Base-by-base conservation (phyloP, 2,329 filamentous ascomycete genomes). In the Claviceps digitariae region DNA sequence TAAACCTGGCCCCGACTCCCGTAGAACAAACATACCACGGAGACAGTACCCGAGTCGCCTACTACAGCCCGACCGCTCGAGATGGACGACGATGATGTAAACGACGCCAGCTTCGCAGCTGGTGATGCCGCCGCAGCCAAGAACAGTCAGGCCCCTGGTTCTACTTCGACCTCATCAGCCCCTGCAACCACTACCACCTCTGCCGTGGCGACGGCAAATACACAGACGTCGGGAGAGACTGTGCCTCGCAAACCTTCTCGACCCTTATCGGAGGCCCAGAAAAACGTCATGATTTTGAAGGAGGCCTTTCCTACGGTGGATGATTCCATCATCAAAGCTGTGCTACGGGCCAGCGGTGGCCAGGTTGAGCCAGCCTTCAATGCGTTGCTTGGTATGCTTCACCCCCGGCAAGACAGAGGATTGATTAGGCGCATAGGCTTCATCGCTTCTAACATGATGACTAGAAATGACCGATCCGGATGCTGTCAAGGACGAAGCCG, bases 351-450 rank as follows among this genome's bases (percentile, higher is more conserved):
- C 15, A 97, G 93, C 67, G 78, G 83, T 55, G 91, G 90, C 55
- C 82, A 85, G 63, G 83, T 97, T 48, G 93, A 98, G 68, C 87
- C 89, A 34, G 91, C 93, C 15, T 98, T 98, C 72, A 93, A 96
- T 71, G 93, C 93, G 38, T 77, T 98, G 45, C 77, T 98, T 46
- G 87, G 87, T 88, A 75, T 57, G 63, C 23, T 29, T 23, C 15
- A 25, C 43, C 5, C 23, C 8, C 7, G 9, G 6, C 6, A 27
- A 45, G 21, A 17, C 6, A 45, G 21, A 17, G 13, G 2, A 15
- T 0, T 9, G 43, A 17, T 17, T 9, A 25, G 10, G 10, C 4
- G n/a, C n/a, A n/a, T n/a, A n/a, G n/a, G n/a, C 3, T 7, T 12
- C n/a, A 17, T 8, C 27, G 17, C 12, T 9, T 29, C 51, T 55